phyloP scores from a whole-genome alignment of 2,329 filamentous ascomycete species.

The Alternaria ethzedia region DNA sequence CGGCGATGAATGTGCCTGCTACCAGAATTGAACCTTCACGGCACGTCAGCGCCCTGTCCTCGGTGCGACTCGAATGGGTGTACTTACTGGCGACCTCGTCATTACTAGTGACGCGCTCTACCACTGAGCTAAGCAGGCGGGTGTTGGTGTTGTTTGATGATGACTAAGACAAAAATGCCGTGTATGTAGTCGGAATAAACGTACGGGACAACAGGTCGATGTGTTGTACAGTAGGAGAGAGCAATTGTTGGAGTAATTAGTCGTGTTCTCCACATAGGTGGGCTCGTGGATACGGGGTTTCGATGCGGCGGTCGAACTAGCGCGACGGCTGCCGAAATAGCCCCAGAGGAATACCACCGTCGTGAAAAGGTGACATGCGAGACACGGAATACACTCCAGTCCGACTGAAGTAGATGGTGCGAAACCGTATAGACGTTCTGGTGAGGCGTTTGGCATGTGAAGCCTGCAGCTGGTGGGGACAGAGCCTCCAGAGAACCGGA shows the following conservation, averaged over 20 bases:
- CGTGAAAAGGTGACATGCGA: neutral
- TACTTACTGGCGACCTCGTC: slow-evolving; percentile 40
- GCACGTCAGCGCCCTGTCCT: neutral
- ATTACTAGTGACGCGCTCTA: slow-evolving; percentile 49
- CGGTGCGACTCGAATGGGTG: slow-evolving; percentile 30
- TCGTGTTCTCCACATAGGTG: neutral
- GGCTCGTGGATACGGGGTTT: neutral
- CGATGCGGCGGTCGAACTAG: neutral
- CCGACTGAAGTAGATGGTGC: neutral
- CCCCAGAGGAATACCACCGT: neutral
- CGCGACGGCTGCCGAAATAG: neutral
- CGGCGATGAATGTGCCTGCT: neutral
- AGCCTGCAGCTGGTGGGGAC: slow-evolving; percentile 6
- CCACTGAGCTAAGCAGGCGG: slow-evolving; percentile 43
- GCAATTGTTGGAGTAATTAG: neutral
- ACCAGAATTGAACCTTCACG: neutral
- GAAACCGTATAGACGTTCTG: neutral
- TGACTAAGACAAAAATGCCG: neutral
- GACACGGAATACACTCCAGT: neutral
- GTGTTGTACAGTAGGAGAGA: neutral
- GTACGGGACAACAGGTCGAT: neutral
- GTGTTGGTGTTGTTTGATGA: neutral
- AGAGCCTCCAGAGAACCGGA: slow-evolving; percentile 1
- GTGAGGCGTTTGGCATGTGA: neutral
- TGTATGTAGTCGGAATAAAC: accelerated